Evolutionary conservation across 2,329 filamentous ascomycete species (phyloP).

Genomic region (Ambrosiella cleistominuta): DNA sequence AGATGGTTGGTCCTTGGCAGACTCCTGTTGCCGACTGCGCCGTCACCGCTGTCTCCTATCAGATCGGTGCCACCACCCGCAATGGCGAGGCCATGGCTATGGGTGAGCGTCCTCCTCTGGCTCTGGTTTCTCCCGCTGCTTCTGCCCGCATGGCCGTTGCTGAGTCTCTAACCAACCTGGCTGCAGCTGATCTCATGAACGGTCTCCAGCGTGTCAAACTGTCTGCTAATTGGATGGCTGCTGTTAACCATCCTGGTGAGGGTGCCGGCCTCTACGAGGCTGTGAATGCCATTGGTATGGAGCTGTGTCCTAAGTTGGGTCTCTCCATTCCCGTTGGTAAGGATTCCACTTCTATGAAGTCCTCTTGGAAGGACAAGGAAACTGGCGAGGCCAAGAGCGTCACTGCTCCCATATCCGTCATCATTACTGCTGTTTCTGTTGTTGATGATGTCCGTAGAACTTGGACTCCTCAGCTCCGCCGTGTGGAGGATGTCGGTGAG

Average conservation of each 20-base stretch:
- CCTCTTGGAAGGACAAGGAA: slow-evolving; percentile 66
- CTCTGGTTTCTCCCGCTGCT: slow-evolving; percentile 73
- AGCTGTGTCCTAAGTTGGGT: slow-evolving; percentile 76
- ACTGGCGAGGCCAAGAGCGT: slow-evolving; percentile 60
- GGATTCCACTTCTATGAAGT: slow-evolving; percentile 98
- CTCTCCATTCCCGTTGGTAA: slow-evolving; percentile 93
- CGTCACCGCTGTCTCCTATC: slow-evolving; percentile 71
- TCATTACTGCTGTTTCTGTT: slow-evolving; percentile 78
- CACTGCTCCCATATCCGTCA: slow-evolving; percentile 75
- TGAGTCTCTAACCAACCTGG: slow-evolving; percentile 84
- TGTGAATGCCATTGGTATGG: slow-evolving; percentile 81
- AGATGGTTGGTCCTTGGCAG: slow-evolving; percentile 95
- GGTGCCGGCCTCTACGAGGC: slow-evolving; percentile 85
- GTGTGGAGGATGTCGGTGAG: slow-evolving; percentile 74
- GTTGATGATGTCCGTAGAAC: slow-evolving; percentile 70
- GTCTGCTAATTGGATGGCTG: slow-evolving; percentile 98
- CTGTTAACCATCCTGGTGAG: slow-evolving; percentile 83
- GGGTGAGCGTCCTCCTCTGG: slow-evolving; percentile 80
- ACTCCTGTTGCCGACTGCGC: slow-evolving; percentile 85
- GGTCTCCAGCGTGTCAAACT: slow-evolving; percentile 66
- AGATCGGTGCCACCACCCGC: slow-evolving; percentile 43
- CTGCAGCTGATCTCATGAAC: slow-evolving; percentile 53
- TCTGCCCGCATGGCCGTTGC: slow-evolving; percentile 94
- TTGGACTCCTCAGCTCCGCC: slow-evolving; percentile 80
- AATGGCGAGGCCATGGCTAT: slow-evolving; percentile 95